Evolutionary conservation across 139 green algal species (phyloP), one percentile per base, ranked within the genome.

Genomic region (Microglena sp.): DNA sequence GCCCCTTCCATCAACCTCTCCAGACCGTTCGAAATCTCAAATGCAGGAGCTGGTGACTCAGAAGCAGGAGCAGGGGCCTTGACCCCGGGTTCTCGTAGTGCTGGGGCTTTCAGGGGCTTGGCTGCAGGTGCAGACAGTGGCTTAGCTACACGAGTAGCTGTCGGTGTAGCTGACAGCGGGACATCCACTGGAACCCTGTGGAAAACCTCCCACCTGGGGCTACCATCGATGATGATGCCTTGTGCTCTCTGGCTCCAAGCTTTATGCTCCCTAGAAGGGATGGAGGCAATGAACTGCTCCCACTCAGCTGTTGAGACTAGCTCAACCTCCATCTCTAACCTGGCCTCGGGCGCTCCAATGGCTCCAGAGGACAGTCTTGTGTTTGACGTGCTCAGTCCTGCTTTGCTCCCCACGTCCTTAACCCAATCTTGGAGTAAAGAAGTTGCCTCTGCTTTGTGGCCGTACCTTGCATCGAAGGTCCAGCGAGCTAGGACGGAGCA

Each of bases 341-440:
- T 60, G 1, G 76, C 84, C 57, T 87, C 86, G n/a, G 80, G 78
- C 32, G 71, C 76, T 1, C 79, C 82, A 6, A 90, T 53, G 24
- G 73, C 65, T 1, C 86, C 86, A 45, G 61, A 80, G 50, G 66
- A 68, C 3, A 93, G 69, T 0, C 64, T 63, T 0, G 79, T 73
- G 62, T 89, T 89, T 21, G 31, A 22, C 2, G 67, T 22, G 6
- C 62, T 81, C 5, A 90, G 61, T 5, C 86, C 86, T 18, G 86
- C 84, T 21, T 55, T 40, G 7, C 45, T 61, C 4, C 83, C 86
- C 22, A 93, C 64, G 15, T 75, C 55, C 4, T 31, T 7, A 3
- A 92, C 83, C 86, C 86, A 93, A 32, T 93, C 83, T 63, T 86
- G 71, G 31, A 93, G 55, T 56, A 92, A 63, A 1, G 44, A 36